These are phyloP conservation scores for Kingdonia uniflora DNA, from an alignment of 164 flowering plant genomes.

Conservation along the genomic window DNA sequence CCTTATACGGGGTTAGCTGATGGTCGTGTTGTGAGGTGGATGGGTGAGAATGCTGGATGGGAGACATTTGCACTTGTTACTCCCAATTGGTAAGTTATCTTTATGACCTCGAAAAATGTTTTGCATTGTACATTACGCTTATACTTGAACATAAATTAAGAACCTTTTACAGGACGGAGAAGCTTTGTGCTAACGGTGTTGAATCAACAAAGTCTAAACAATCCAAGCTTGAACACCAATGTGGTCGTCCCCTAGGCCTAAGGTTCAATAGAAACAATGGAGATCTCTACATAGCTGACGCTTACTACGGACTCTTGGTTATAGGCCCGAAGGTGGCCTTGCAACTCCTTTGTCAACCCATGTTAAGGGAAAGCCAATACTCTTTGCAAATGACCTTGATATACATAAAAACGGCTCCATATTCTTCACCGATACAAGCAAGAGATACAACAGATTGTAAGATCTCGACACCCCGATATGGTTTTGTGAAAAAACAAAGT, in stretches of 20 bases:
- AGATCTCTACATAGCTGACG: slow-evolving; percentile 31
- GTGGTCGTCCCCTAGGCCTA: slow-evolving; percentile 32
- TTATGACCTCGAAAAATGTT: background rate
- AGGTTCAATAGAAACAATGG: slow-evolving; percentile 23
- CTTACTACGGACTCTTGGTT: slow-evolving; percentile 24
- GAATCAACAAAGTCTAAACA: slow-evolving; percentile 76
- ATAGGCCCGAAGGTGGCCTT: slow-evolving; percentile 21
- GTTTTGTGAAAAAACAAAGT: background rate
- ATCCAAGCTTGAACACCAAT: slow-evolving; percentile 34
- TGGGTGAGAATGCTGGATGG: slow-evolving; percentile 77
- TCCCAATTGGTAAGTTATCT: slow-evolving; percentile 45
- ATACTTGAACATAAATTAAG: background rate
- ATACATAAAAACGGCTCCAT: slow-evolving; percentile 25
- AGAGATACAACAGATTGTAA: slow-evolving; percentile 30
- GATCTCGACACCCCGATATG: background rate
- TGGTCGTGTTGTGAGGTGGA: slow-evolving; percentile 92
- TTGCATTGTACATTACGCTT: background rate
- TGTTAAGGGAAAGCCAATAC: slow-evolving; percentile 11
- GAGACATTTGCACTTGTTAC: slow-evolving; percentile 83
- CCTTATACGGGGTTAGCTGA: slow-evolving; percentile 91
- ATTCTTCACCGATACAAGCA: slow-evolving; percentile 43
- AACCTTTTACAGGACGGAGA: slow-evolving; percentile 52
- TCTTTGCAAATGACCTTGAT: slow-evolving; percentile 28
- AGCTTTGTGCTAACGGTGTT: slow-evolving; percentile 51
- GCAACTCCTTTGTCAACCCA: slow-evolving; percentile 1